phyloP scores from a whole-genome alignment of 148 eudicot species.

The Amaranthus hypochondriacus region DNA sequence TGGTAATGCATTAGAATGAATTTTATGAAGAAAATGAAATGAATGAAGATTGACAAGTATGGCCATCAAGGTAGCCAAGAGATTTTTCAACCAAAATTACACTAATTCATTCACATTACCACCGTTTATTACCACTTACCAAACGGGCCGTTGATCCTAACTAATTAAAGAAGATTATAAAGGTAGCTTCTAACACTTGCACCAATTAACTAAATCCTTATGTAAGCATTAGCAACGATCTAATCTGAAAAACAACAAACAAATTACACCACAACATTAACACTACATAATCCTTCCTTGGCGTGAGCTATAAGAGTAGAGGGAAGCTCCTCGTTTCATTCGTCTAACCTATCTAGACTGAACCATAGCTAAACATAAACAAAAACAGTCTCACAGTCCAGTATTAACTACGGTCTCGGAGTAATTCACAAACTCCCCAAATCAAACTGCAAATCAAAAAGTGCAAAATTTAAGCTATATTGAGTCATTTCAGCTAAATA shows the following conservation, averaged over 20 bases:
- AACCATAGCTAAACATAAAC: slow-evolving; percentile 10
- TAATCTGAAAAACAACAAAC: background rate
- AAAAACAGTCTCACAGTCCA: background rate
- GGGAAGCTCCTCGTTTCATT: background rate
- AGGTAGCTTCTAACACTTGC: background rate
- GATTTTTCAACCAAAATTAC: too few species aligned
- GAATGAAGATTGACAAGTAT: too few species aligned
- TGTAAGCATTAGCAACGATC: background rate
- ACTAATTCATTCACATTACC: too few species aligned
- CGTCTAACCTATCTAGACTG: slow-evolving; percentile 6
- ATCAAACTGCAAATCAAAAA: background rate
- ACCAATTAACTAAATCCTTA: background rate
- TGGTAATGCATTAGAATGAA: too few species aligned
- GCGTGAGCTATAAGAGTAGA: background rate
- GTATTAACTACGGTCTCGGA: background rate
- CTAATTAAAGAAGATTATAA: background rate
- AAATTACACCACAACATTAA: slow-evolving; percentile 1
- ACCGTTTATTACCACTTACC: too few species aligned
- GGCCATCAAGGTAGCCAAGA: too few species aligned
- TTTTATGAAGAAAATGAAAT: too few species aligned
- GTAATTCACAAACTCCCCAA: background rate
- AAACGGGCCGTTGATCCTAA: too few species aligned
- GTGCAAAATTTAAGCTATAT: too few species aligned
- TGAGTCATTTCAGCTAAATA: too few species aligned
- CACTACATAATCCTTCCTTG: background rate